Evolutionary conservation across 2,329 filamentous ascomycete genomes (phyloP).

Genomic region (Aspergillus sp.): DNA sequence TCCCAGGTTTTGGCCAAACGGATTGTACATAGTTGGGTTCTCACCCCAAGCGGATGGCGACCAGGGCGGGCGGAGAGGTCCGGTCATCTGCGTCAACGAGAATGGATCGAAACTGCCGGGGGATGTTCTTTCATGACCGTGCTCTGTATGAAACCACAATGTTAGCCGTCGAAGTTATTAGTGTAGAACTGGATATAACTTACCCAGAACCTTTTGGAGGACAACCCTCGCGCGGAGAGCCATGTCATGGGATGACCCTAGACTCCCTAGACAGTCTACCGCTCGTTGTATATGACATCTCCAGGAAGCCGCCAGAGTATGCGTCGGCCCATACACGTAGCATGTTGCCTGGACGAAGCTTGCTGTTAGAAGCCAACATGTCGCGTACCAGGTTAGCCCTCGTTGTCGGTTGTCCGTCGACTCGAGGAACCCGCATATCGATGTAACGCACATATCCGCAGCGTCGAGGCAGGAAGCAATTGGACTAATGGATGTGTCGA

Average conservation of each 20-base stretch:
- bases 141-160: not conserved
- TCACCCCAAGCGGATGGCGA: conserved; percentile 6
- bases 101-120: conserved; percentile 3
- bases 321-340: conserved; percentile 20
- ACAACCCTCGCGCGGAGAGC: conserved; percentile 19
- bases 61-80: conserved; percentile 12
- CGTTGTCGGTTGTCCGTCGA: conserved; percentile 17
- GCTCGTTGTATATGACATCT: conserved; percentile 17
- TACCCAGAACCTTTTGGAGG: conserved; percentile 20
- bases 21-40: conserved; percentile 11
- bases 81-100: conserved; percentile 6
- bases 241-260: conserved; percentile 22
- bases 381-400: conserved; percentile 24
- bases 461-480: conserved; percentile 19
- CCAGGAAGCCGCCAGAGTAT: conserved; percentile 16
- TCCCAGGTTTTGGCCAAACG: conserved; percentile 11
- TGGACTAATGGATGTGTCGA: conserved; percentile 14
- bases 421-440: conserved; percentile 21
- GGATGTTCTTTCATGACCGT: conserved; percentile 4
- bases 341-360: conserved; percentile 25
- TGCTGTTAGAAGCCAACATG: conserved; percentile 24
- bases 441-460: conserved; percentile 22
- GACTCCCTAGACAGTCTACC: conserved; percentile 18
- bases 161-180: not conserved
- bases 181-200: not conserved